Percentiles rank a stretch among this genome's conserved stretches.
Evolutionary conservation across 2,329 filamentous ascomycete genomes (phyloP).

Genomic region (Metarhizium anisopliae): DNA sequence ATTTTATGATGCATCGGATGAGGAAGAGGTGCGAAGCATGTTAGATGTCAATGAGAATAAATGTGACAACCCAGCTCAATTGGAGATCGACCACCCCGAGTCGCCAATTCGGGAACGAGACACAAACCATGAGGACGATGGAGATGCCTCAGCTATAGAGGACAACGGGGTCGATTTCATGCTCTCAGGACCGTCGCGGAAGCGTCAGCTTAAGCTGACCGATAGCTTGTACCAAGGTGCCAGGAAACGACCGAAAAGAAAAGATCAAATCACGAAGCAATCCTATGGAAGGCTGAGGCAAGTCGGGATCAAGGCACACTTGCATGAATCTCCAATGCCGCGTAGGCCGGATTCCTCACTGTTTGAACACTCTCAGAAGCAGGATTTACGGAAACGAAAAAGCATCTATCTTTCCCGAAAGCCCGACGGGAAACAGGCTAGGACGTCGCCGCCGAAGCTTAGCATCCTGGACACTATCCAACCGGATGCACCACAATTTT

Average conservation of each 20-base stretch:
- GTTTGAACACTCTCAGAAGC: not conserved
- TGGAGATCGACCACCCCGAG: not conserved
- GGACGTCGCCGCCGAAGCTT: conserved; percentile 33
- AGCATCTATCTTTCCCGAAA: not conserved
- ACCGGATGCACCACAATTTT: conserved; percentile 43
- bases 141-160: conserved; percentile 34
- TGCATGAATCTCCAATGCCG: conserved; percentile 6
- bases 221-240: conserved; percentile 11
- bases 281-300: conserved; percentile 15
- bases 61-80: not conserved
- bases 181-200: conserved; percentile 31
- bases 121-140: conserved; percentile 17
- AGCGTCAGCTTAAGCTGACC: conserved; percentile 26
- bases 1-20: conserved; percentile 34
- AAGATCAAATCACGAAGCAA: conserved; percentile 16
- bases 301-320: conserved; percentile 22
- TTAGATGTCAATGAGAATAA: not conserved
- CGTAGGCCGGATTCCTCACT: not conserved
- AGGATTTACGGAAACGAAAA: not conserved
- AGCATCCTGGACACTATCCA: conserved; percentile 54
- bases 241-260: conserved; percentile 9
- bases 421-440: not conserved
- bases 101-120: not conserved
- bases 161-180: conserved; percentile 45
- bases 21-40: not conserved